Evolutionary conservation across 2,329 filamentous ascomycete genomes (phyloP).

Genomic region (Talaromyces sp.): DNA sequence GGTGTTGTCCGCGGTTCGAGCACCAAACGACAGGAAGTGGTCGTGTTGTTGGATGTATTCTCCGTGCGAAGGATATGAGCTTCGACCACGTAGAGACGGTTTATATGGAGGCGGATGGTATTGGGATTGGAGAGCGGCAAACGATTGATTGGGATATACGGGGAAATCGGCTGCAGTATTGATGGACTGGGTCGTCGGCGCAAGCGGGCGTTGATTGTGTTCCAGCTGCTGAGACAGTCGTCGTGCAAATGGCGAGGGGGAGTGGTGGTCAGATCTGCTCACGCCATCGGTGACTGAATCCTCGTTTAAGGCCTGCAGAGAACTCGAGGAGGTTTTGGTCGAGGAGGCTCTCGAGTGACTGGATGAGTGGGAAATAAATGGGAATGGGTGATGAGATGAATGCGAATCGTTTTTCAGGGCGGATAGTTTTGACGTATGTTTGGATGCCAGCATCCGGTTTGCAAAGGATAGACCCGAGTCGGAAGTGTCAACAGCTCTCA

Average conservation of each 20-base stretch:
- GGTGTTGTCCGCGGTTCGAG: constrained; percentile 42
- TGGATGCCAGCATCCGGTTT: constrained; percentile 12
- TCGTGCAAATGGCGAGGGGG: constrained; percentile 12
- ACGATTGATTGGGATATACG: constrained; percentile 44
- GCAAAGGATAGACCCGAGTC: constrained; percentile 10
- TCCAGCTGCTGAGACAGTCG: constrained; percentile 23
- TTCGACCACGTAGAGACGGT: constrained; percentile 33
- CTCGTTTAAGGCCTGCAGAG: constrained; percentile 36
- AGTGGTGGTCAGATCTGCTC: constrained; percentile 16
- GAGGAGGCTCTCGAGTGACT: constrained; percentile 30
- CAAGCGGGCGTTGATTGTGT: constrained; percentile 9
- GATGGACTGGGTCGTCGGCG: constrained; percentile 13
- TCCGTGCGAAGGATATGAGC: constrained; percentile 38
- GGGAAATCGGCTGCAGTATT: constrained; percentile 31
- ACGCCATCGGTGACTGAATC: constrained; percentile 28
- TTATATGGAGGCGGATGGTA: constrained; percentile 33
- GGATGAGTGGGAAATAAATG: constrained; percentile 29
- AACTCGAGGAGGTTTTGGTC: constrained; percentile 37
- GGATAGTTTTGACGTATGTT: constrained; percentile 1
- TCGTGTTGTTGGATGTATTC: constrained; percentile 14
- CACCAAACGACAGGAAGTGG: constrained; percentile 16
- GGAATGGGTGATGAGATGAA: constrained; percentile 17
- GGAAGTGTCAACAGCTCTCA: neutral
- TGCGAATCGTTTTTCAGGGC: constrained; percentile 8
- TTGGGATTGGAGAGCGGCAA: constrained; percentile 40